Conservation (phyloP, 2,329 filamentous ascomycete genomes). For the Pseudogymnoascus sp. region DNA sequence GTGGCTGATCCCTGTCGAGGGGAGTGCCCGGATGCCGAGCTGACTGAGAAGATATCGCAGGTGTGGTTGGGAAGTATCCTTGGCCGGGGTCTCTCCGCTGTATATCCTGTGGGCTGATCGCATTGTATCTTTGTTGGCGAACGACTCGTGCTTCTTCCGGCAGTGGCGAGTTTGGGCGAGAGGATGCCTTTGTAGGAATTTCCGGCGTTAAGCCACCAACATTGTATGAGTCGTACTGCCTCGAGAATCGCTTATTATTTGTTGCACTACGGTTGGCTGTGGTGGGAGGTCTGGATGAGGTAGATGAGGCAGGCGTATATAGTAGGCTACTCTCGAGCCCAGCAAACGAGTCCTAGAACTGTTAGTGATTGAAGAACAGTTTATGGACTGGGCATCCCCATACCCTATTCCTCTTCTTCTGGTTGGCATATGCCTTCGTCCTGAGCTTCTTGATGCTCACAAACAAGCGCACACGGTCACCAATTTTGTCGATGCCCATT, state of each 20-base stretch:
- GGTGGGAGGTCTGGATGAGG: conserved; percentile 56
- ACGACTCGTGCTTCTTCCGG: conserved; percentile 19
- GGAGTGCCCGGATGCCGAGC: conserved; percentile 53
- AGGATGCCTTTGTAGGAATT: conserved; percentile 47
- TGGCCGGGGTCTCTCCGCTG: conserved; percentile 42
- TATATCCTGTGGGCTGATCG: conserved; percentile 49
- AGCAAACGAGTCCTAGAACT: conserved; percentile 69
- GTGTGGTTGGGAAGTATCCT: conserved; percentile 45
- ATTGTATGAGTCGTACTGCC: conserved; percentile 35
- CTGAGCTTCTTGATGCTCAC: conserved; percentile 77
- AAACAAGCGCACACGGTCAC: conserved; percentile 87
- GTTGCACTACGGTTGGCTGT: conserved; percentile 42
- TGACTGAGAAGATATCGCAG: conserved; percentile 41
- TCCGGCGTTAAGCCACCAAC: conserved; percentile 23
- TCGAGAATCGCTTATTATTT: conserved; percentile 57
- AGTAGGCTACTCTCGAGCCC: conserved; percentile 58
- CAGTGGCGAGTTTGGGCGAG: conserved; percentile 63
- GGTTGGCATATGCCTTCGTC: conserved; percentile 67
- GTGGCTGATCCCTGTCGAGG: conserved; percentile 46
- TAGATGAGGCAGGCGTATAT: conserved; percentile 54
- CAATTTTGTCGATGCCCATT: conserved; percentile 97
- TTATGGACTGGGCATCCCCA: conserved; percentile 25
- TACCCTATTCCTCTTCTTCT: conserved; percentile 81
- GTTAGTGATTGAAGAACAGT: conserved; percentile 17
- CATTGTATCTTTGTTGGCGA: conserved; percentile 47